A percentile compares a stretch with the other conserved stretches of the same genome.
phyloP scores from a whole-genome alignment of 768 basidiomycete species.

The Boletus subcaerulescens region DNA sequence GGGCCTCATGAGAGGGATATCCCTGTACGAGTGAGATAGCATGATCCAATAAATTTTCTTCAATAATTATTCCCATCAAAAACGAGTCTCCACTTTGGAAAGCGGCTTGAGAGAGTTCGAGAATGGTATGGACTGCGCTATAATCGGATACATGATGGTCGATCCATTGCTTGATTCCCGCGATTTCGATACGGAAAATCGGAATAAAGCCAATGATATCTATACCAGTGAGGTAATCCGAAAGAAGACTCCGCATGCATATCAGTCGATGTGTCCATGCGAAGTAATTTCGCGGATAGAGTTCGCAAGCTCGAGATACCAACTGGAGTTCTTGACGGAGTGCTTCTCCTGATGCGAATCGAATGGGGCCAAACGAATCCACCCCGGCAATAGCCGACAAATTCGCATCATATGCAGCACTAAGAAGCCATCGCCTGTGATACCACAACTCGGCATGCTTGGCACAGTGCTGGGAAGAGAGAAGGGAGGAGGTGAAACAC shows the following conservation, averaged over 20 bases:
- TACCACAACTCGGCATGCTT: conserved; percentile 72
- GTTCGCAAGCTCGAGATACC: conserved; percentile 49
- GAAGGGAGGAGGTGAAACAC: conserved; percentile 42
- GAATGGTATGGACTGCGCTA: conserved; percentile 57
- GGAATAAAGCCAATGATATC: conserved; percentile 17
- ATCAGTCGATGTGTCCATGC: conserved; percentile 66
- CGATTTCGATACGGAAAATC: conserved; percentile 40
- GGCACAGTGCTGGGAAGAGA: conserved; percentile 50
- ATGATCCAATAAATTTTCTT: conserved; percentile 32
- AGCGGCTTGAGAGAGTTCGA: conserved; percentile 31
- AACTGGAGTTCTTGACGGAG: conserved; percentile 49
- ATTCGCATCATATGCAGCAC: conserved; percentile 28
- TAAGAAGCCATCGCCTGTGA: conserved; percentile 65
- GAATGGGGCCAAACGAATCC: neutral
- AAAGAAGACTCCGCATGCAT: conserved; percentile 37
- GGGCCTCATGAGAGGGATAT: conserved; percentile 58
- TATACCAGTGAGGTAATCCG: conserved; percentile 15
- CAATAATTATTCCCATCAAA: conserved; percentile 3
- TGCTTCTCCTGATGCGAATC: conserved; percentile 30
- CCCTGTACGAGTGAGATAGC: conserved; percentile 45
- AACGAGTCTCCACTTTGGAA: conserved; percentile 1
- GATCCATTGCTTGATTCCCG: conserved; percentile 48
- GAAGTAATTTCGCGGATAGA: conserved; percentile 71
- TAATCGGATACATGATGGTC: conserved; percentile 65
- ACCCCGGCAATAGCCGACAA: neutral